Evolutionary conservation across 1,284 basidiomycete species (phyloP), one percentile per base, ranked within the genome.

Genomic region (Volvariella volvacea): DNA sequence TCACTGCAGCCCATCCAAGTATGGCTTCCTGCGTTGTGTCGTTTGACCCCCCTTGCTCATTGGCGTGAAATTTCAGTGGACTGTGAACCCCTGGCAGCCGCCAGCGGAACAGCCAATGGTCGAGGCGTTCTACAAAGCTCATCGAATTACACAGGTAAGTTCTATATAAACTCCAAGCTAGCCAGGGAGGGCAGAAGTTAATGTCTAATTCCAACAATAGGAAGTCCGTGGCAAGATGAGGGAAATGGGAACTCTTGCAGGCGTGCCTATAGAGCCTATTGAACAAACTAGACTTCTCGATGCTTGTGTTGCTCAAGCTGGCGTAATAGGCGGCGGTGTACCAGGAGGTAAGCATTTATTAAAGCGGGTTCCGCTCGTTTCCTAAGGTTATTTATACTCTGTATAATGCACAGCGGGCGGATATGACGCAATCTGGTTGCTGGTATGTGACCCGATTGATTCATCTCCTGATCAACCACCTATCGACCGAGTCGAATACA

Each of bases 391-490:
- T 22, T 43, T 21, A 48, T 39, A 44, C 7, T 42, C 42, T 16
- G 39, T 28, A 46, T 33, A 45, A 42, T 40, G n/a, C 39, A 45
- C 54, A 92, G 92, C 96, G 21, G 96, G 96, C 3, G 96, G 96
- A 1, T 99, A 90, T 62, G 96, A 99, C 60, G 96, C 96, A 1
- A 78, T 99, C 44, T 99, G 92, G 87, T 69, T 99, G 6, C 77
- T 99, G 12, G 76, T 91, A 4, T 75, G 86, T 52, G 84, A 90
- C 44, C 80, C 84, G 4, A 57, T 66, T 4, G 68, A 67, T 46
- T 61, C 62, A 28, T 61, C 67, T 41, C 66, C 68, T 36, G 65
- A 67, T 45, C 61, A 67, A 48, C 56, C 62, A 52, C 71, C 78
- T 2, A 53, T 70, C 14, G 61, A 68, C 32, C 68, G 70, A 4